These are phyloP conservation scores for Paratrimastix pyriformis DNA, from an alignment of 78 protist species.

Conservation along the genomic window DNA sequence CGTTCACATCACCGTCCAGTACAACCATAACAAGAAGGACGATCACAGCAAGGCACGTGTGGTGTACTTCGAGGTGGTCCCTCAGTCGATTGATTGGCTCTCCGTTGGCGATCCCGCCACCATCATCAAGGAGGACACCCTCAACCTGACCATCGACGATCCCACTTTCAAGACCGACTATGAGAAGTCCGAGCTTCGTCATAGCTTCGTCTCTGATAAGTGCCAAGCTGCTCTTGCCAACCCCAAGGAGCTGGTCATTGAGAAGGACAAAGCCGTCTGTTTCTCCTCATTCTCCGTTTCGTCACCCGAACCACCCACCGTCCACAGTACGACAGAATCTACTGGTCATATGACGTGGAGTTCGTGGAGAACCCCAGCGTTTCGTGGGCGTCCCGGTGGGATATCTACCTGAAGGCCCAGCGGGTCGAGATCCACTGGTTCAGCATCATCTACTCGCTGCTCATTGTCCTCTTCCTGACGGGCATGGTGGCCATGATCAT, in stretches of 20 bases:
- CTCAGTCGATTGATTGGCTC: conserved; percentile 13
- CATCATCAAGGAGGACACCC: background rate
- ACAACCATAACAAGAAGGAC: conserved; percentile 28
- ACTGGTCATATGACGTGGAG: no score
- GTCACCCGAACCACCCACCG: background rate
- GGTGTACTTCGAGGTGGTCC: conserved; percentile 63
- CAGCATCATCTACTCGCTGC: conserved; percentile 80
- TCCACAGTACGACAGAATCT: background rate
- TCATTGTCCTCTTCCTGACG: conserved; percentile 82
- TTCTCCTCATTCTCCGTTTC: background rate
- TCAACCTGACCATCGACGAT: background rate
- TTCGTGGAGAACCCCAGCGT: background rate
- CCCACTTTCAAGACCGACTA: no score
- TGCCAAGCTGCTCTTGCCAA: no score
- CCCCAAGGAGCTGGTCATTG: background rate
- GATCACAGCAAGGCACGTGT: conserved; percentile 27
- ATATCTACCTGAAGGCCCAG: conserved; percentile 60
- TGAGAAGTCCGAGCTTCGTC: no score
- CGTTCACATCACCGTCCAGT: conserved; percentile 32
- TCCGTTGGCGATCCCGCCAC: background rate
- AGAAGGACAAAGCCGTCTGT: background rate
- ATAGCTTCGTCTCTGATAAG: no score
- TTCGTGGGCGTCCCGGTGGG: conserved; percentile 91
- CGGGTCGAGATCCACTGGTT: conserved; percentile 83
- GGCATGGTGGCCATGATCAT: conserved; percentile 88